Evolutionary conservation across 2,329 filamentous ascomycete species (phyloP).

Genomic region (Graphilbum ipis-grandicollis): DNA sequence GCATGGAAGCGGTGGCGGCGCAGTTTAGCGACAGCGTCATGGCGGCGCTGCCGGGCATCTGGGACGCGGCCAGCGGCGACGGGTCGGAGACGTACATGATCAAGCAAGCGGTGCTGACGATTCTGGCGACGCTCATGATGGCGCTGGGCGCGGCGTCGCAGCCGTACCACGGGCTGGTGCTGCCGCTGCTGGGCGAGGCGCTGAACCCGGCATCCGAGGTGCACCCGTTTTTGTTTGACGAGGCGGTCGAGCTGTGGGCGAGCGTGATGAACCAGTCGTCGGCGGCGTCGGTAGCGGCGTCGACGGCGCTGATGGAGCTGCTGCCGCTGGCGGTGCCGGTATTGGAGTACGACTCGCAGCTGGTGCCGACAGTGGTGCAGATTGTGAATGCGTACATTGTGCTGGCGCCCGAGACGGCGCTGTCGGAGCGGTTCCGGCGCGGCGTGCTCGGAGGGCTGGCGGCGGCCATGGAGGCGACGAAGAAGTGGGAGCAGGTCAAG

Average conservation of each 20-base stretch:
- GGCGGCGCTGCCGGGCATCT: conserved; percentile 60
- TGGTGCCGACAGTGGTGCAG: conserved; percentile 41
- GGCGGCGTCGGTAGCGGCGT: conserved; percentile 42
- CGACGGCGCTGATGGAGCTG: conserved; percentile 42
- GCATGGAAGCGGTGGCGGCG: conserved; percentile 57
- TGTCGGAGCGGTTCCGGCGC: conserved; percentile 36
- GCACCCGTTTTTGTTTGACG: conserved; percentile 73
- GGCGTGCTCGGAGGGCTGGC: conserved; percentile 31
- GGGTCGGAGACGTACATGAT: conserved; percentile 70
- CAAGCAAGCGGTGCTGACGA: conserved; percentile 81
- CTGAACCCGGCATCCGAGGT: conserved; percentile 59
- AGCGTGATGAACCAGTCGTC: conserved; percentile 52
- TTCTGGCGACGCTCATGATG: conserved; percentile 70
- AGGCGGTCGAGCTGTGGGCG: conserved; percentile 79
- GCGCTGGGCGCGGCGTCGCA: conserved; percentile 66
- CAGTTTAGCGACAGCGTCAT: conserved; percentile 68
- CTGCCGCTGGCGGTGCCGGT: conserved; percentile 47
- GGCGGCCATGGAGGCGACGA: conserved; percentile 26
- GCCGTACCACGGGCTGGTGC: conserved; percentile 60
- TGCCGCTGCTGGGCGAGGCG: conserved; percentile 69
- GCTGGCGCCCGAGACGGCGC: conserved; percentile 49
- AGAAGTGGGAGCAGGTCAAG: conserved; percentile 39
- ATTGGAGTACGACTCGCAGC: conserved; percentile 47
- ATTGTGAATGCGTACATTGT: conserved; percentile 56
- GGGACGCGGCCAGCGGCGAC: conserved; percentile 54